phyloP scores from a whole-genome alignment of 768 basidiomycete genomes.

The Glaciozyma martinii region DNA sequence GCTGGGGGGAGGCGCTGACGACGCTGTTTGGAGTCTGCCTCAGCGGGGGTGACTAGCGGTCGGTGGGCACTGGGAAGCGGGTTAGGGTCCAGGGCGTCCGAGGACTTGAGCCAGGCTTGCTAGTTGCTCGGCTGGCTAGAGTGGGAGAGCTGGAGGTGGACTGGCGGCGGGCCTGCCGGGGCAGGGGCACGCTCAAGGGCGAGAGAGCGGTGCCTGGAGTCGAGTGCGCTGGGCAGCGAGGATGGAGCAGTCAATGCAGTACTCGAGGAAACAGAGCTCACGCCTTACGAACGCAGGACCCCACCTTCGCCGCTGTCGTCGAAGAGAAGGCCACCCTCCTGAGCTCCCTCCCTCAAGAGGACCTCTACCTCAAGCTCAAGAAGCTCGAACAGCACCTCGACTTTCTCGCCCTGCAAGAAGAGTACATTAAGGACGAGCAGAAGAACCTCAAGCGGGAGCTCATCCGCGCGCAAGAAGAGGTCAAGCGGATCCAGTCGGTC shows the following conservation, averaged over 20 bases:
- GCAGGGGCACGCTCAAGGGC: neutral
- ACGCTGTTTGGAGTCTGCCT: neutral
- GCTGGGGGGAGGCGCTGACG: neutral
- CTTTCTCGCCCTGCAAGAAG: constrained; percentile 69
- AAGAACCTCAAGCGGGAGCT: constrained; percentile 95
- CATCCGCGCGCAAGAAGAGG: constrained; percentile 97
- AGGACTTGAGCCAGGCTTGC: too few relatives aligned
- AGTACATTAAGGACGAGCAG: constrained; percentile 98
- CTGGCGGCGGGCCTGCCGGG: too few relatives aligned
- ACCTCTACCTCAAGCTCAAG: constrained; percentile 95
- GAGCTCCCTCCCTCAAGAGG: constrained; percentile 47
- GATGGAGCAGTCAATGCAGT: neutral
- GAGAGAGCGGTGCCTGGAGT: neutral
- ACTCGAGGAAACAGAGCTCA: too few relatives aligned
- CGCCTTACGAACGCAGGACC: constrained; percentile 14
- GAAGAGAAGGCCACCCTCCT: constrained; percentile 18
- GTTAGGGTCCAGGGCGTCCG: too few relatives aligned
- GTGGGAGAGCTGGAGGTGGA: too few relatives aligned
- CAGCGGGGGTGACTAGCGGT: too few relatives aligned
- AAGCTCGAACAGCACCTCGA: constrained; percentile 89
- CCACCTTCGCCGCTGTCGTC: constrained; percentile 27
- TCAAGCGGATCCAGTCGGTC: constrained; percentile 97
- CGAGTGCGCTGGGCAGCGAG: neutral
- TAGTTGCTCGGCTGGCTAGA: too few relatives aligned
- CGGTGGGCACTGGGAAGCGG: too few relatives aligned